Conservation (phyloP, 768 basidiomycete species). For the Leccinum fibrillosum region DNA sequence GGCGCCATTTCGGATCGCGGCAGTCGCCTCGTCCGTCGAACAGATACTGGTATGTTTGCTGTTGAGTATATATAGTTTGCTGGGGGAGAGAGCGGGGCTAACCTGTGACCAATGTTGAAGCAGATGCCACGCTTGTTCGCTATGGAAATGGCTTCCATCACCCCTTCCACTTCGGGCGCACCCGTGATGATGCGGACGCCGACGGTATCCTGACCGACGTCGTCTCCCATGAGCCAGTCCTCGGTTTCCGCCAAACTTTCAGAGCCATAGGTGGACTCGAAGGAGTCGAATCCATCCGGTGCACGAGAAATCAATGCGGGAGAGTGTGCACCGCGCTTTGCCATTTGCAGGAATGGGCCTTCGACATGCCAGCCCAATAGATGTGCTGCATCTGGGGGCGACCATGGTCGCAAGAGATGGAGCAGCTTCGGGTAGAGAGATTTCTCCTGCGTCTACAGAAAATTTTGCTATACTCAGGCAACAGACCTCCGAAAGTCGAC, state of each 20-base stretch:
- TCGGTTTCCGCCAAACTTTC: slow-evolving; percentile 60
- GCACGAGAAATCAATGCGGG: slow-evolving; percentile 62
- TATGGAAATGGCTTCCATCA: slow-evolving; percentile 63
- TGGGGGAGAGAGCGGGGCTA: slow-evolving; percentile 5
- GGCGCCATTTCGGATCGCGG: slow-evolving; percentile 69
- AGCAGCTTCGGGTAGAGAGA: slow-evolving; percentile 71
- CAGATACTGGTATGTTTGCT: slow-evolving; percentile 51
- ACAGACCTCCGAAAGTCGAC: not conserved
- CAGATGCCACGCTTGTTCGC: slow-evolving; percentile 63
- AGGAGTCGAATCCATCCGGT: slow-evolving; percentile 57
- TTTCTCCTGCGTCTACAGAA: slow-evolving; percentile 68
- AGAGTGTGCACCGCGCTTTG: slow-evolving; percentile 84
- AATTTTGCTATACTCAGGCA: not conserved
- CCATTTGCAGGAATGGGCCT: slow-evolving; percentile 80
- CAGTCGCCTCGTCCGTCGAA: slow-evolving; percentile 66
- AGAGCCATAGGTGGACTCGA: slow-evolving; percentile 72
- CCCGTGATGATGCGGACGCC: slow-evolving; percentile 81
- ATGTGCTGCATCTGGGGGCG: slow-evolving; percentile 60
- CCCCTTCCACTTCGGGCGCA: slow-evolving; percentile 84
- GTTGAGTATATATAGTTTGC: slow-evolving; percentile 1
- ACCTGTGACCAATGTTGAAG: slow-evolving; percentile 92
- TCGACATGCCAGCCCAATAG: slow-evolving; percentile 90
- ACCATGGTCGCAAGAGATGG: slow-evolving; percentile 63
- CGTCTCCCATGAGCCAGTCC: slow-evolving; percentile 61
- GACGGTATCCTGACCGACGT: slow-evolving; percentile 26